Evolutionary conservation across 495 filamentous ascomycete genomes (phyloP).

Genomic region (Baudoinia panamericana): DNA sequence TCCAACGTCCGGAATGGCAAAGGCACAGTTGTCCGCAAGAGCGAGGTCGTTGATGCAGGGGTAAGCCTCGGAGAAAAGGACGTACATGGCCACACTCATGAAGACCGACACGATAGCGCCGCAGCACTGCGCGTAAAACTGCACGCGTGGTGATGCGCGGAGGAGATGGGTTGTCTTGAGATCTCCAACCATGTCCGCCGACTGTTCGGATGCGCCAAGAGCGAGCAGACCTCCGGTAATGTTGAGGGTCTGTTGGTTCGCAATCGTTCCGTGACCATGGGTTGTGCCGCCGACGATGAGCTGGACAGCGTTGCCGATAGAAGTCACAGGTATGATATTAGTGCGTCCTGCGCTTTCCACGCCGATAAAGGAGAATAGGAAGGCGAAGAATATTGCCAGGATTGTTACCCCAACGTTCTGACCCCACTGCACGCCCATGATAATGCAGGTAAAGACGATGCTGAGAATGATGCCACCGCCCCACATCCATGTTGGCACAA

Average conservation of each 20-base stretch:
- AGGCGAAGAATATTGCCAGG: conserved; percentile 47
- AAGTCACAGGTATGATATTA: conserved; percentile 51
- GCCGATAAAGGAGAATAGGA: conserved; percentile 56
- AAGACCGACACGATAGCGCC: conserved; percentile 50
- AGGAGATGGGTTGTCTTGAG: conserved; percentile 54
- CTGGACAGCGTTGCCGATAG: conserved; percentile 54
- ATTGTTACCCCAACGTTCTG: conserved; percentile 41
- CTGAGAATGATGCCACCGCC: conserved; percentile 10
- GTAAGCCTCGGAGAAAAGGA: conserved; percentile 52
- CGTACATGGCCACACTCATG: conserved; percentile 49
- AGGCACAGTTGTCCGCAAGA: conserved; percentile 34
- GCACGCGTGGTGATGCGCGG: conserved; percentile 46
- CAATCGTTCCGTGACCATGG: conserved; percentile 32
- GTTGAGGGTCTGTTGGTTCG: conserved; percentile 46
- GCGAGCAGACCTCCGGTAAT: conserved; percentile 50
- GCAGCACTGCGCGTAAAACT: conserved; percentile 50
- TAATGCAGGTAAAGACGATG: conserved; percentile 16
- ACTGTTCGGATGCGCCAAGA: conserved; percentile 44
- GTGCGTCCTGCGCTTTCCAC: conserved; percentile 42
- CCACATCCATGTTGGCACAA: conserved; percentile 17
- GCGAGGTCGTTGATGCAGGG: conserved; percentile 45
- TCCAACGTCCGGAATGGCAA: conserved; percentile 46
- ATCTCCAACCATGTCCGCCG: conserved; percentile 41
- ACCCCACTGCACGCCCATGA: conserved; percentile 16
- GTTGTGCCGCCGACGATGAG: conserved; percentile 52